Evolutionary conservation across 2,329 filamentous ascomycete genomes (phyloP), one percentile per base, ranked within the genome.

Genomic region (Alternaria sp.): DNA sequence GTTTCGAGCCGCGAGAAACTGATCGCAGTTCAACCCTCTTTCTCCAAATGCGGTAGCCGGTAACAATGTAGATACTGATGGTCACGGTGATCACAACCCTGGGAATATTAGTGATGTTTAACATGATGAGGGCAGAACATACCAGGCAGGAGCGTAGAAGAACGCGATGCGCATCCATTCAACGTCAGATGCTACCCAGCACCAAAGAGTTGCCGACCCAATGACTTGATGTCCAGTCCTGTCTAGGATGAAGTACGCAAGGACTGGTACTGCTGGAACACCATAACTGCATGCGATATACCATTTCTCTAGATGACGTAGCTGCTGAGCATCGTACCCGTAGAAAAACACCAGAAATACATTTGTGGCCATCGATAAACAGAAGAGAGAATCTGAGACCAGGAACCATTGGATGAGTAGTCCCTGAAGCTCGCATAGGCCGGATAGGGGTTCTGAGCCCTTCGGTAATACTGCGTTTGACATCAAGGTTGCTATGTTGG

Each of bases 261-360:
- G 76, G 0, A 90, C 88, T 2, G 91, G 87, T 9, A 92, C 75
- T 18, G 92, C 87, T 0, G 92, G 91, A 3, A 92, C 62, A 0
- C 91, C 91, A 62, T 95, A 95, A 73, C 91, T 93, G 57, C 83
- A 73, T 1, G 89, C 32, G 1, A 92, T 74, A 65, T 95, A 95
- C 58, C 85, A 88, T 46, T 89, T 85, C 73, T 95, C 92, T 73
- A 94, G 84, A 44, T 78, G 82, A 11, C 87, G 87, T 14, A 95
- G 80, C 53, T 86, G 84, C 4, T 83, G 78, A 1, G 88, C 86
- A 60, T 90, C 87, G 67, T 89, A 94, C 64, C 90, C 91, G 70
- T 83, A 84, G 76, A 93, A 93, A 72, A 95, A 93, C 0, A 91
- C 93, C 14, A 94, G 79, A 75, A 92, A 92, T 52, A 95, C 92